Evolutionary conservation across 768 basidiomycete genomes (phyloP).

Genomic region (Trametes meyenii): DNA sequence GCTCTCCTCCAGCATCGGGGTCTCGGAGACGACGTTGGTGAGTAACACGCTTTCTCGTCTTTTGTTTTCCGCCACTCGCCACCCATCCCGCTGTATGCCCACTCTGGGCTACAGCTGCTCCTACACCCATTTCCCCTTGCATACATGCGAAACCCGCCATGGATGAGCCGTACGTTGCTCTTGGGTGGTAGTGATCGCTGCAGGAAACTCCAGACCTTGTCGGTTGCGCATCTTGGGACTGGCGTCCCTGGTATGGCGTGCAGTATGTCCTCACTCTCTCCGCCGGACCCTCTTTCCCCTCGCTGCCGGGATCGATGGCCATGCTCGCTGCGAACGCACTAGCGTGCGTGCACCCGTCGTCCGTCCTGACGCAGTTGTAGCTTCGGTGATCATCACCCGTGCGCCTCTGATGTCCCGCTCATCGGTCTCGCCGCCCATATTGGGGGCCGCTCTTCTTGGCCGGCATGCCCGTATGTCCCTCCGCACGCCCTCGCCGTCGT

Average conservation of each 20-base stretch:
- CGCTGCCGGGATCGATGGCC: no score
- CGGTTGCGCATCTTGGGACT: no score
- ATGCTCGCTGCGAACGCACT: no score
- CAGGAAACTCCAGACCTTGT: no score
- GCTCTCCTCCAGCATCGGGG: conserved; percentile 16
- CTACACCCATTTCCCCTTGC: neutral
- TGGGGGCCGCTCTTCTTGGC: neutral
- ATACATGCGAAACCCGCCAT: neutral
- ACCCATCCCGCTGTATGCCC: neutral
- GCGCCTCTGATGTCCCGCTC: conserved; percentile 2
- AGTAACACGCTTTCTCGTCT: conserved; percentile 18
- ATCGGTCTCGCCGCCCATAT: neutral
- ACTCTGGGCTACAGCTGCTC: neutral
- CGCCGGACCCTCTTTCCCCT: neutral
- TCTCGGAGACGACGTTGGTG: conserved; percentile 15
- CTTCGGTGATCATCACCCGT: conserved; percentile 9
- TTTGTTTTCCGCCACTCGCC: neutral
- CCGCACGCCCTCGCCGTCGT: no score
- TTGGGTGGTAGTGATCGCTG: no score
- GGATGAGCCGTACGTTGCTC: neutral
- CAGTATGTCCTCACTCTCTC: no score
- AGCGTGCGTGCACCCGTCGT: neutral
- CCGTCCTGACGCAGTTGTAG: neutral
- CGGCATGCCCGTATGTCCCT: no score
- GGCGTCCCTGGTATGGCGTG: no score